These are phyloP conservation scores for Tricladium varicosporioides DNA, from an alignment of 2,329 filamentous ascomycete species.

Conservation along the genomic window DNA sequence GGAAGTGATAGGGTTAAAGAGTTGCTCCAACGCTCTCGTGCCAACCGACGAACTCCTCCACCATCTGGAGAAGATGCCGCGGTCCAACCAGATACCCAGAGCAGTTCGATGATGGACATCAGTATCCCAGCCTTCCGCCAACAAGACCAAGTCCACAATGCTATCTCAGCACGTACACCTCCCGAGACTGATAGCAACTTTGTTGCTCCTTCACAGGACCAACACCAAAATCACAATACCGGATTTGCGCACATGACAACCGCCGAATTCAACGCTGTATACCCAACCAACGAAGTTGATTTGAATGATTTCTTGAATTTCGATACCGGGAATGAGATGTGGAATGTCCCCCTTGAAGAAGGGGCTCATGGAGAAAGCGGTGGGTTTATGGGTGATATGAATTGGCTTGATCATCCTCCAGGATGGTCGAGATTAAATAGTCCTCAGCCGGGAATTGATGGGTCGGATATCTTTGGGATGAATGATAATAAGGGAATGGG, in stretches of 20 bases:
- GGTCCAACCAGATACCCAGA: background rate
- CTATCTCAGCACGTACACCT: slow-evolving; percentile 19
- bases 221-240: background rate
- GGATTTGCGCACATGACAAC: background rate
- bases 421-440: slow-evolving; percentile 24
- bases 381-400: slow-evolving; percentile 28
- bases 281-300: slow-evolving; percentile 12
- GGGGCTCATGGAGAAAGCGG: slow-evolving; percentile 28
- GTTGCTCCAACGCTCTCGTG: background rate
- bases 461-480: slow-evolving; percentile 6
- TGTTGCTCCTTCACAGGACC: background rate
- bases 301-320: slow-evolving; percentile 27
- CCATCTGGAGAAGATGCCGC: slow-evolving; percentile 4
- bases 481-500: background rate
- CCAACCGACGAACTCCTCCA: slow-evolving; percentile 15
- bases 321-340: slow-evolving; percentile 19
- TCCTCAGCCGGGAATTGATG: slow-evolving; percentile 13
- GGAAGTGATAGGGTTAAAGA: slow-evolving; percentile 10
- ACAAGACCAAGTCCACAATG: slow-evolving; percentile 2
- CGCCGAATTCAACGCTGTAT: background rate
- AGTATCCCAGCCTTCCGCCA: background rate
- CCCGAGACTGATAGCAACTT: slow-evolving; percentile 14
- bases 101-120: slow-evolving; percentile 7
- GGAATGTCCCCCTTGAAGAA: slow-evolving; percentile 25
- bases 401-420: slow-evolving; percentile 24